These are phyloP conservation scores for Heracleum sosnowskyi DNA, from an alignment of 129 eudicot species.

Conservation along the genomic window DNA sequence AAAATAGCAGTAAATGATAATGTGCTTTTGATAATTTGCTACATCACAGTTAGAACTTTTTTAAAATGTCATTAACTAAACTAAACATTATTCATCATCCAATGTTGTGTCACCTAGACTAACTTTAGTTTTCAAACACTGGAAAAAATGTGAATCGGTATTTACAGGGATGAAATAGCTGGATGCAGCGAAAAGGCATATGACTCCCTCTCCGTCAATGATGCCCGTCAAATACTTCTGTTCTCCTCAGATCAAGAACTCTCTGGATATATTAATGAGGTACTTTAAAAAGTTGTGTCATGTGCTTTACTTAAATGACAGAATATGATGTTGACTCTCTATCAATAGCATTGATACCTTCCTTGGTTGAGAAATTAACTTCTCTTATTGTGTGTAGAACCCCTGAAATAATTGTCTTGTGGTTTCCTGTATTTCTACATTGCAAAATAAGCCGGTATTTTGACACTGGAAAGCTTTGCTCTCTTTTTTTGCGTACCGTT, in stretches of 20 bases:
- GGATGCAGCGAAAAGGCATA: slow-evolving; percentile 99
- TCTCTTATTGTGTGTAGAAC: neutral
- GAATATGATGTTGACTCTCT: neutral
- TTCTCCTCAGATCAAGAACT: slow-evolving; percentile 74
- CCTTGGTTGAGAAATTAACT: neutral
- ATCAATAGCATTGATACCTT: neutral
- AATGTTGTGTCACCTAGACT: neutral
- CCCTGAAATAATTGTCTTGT: neutral
- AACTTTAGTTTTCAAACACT: neutral
- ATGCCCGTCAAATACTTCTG: slow-evolving; percentile 66
- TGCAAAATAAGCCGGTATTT: neutral
- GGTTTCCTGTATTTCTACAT: neutral
- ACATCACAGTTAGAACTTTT: neutral
- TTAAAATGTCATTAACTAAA: neutral
- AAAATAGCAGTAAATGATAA: neutral
- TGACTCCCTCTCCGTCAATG: slow-evolving; percentile 67
- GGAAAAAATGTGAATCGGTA: neutral
- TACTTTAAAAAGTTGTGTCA: slow-evolving; percentile 9
- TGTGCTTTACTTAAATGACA: neutral
- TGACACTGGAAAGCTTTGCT: neutral
- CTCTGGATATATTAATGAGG: slow-evolving; percentile 71
- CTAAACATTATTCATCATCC: neutral
- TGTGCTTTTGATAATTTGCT: neutral
- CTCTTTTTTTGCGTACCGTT: neutral
- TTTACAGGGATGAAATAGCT: slow-evolving; percentile 89